Evolutionary conservation across 768 basidiomycete genomes (phyloP), one percentile per base, ranked within the genome.

Genomic region (Boletus coccyginus): DNA sequence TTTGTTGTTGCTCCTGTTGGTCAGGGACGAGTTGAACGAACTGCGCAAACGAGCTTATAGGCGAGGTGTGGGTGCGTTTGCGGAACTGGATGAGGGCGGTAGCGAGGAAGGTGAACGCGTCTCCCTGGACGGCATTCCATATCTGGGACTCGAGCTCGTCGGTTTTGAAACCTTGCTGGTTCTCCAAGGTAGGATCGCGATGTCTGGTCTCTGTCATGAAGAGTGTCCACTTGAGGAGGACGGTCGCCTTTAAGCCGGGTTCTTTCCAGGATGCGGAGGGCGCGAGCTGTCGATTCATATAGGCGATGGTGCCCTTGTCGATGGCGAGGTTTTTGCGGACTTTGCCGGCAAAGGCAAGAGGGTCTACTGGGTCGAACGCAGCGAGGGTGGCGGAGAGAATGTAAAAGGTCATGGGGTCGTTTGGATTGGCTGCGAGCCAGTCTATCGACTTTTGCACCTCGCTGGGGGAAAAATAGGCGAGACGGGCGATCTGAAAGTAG

Each of bases 141-240:
- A 94, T 84, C 57, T 90, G 86, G 2, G 80, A 82, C 70, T 95
- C 92, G 41, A 95, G 78, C 52, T 89, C 85, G 50, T 92, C 89
- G 2, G 90, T 86, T 58, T 78, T 84, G 72, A 86, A 88, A 3
- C 85, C 90, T 7, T 75, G 77, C 32, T 78, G 76, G 61, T 82
- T 78, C 61, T 90, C 87, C 38, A 94, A 70, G 5, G 79, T 77
- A 2, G 83, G 74, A 62, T 91, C 84, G 19, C 81, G 80, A 66
- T 88, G 85, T 27, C 92, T 79, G 7, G 84, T 80, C 59, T 91
- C 86, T 2, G 91, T 86, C 61, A 93, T 75, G 70, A 92, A 92
- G 55, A 95, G 77, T 0, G 92, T 88, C 92, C 92, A 95, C 66
- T 92, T 91, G 39, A 97, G 78, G n/a, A 88, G 72, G 7, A 94